Percentiles rank a stretch among this genome's conserved stretches.
Evolutionary conservation across 1,139 yeast genomes (phyloP).

Genomic region (Debaryomycetaceae sp.): DNA sequence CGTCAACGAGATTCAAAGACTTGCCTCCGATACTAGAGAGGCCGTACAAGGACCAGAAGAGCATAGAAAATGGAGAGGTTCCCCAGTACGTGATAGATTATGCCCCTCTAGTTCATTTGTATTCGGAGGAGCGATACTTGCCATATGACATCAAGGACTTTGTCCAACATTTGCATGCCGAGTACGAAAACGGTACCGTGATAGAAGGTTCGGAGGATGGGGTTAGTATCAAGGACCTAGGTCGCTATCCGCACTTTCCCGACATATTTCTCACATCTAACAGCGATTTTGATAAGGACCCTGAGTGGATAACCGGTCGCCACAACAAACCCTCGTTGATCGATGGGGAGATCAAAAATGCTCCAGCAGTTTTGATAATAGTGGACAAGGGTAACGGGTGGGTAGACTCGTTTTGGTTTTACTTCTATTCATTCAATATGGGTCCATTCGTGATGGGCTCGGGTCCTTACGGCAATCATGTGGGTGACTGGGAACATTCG

Average conservation of each 20-base stretch:
- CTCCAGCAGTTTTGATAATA: constrained; percentile 78
- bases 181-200: constrained; percentile 45
- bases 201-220: constrained; percentile 34
- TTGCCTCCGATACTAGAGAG: constrained; percentile 35
- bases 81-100: constrained; percentile 73
- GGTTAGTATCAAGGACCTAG: constrained; percentile 38
- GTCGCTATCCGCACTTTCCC: constrained; percentile 25
- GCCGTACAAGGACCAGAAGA: constrained; percentile 29
- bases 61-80: constrained; percentile 51
- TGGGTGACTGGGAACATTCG: constrained; percentile 98
- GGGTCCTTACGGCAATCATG: constrained; percentile 96
- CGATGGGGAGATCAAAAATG: constrained; percentile 67
- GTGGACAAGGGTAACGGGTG: constrained; percentile 93
- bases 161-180: constrained; percentile 59
- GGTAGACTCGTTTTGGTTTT: constrained; percentile 94
- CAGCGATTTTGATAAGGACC: constrained; percentile 69
- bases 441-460: constrained; percentile 98
- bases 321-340: constrained; percentile 65
- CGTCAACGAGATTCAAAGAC: constrained; percentile 26
- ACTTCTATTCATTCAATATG: constrained; percentile 86
- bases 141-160: constrained; percentile 79
- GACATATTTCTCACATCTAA: constrained; percentile 56
- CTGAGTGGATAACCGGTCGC: constrained; percentile 82
- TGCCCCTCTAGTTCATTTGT: constrained; percentile 80
- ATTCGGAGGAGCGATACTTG: constrained; percentile 82